Conservation (phyloP, 306 rosid genomes). For the Prinsepia uniflora region DNA sequence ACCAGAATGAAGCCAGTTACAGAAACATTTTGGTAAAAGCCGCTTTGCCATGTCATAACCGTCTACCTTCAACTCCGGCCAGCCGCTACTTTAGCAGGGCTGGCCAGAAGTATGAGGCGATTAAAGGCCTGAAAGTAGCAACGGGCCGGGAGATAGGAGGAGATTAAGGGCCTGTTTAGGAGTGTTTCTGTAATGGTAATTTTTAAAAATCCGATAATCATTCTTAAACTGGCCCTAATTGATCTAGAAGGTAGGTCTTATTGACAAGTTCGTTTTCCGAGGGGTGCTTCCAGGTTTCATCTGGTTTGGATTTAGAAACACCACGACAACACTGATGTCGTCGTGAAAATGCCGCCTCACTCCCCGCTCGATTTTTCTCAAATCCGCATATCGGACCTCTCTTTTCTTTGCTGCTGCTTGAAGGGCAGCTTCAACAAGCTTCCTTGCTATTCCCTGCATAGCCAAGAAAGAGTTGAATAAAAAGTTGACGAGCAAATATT, state of each 20-base stretch:
- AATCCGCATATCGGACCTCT: slow-evolving; percentile 70
- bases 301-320: slow-evolving; percentile 46
- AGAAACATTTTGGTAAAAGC: not conserved
- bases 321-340: slow-evolving; percentile 71
- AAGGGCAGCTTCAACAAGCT: slow-evolving; percentile 67
- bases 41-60: not conserved
- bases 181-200: too few species aligned
- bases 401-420: slow-evolving; percentile 84
- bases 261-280: slow-evolving; percentile 49
- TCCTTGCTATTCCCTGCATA: slow-evolving; percentile 66
- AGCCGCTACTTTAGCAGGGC: too few species aligned
- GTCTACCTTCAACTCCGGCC: too few species aligned
- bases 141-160: not conserved
- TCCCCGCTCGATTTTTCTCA: slow-evolving; percentile 68
- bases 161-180: too few species aligned
- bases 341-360: slow-evolving; percentile 86
- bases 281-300: slow-evolving; percentile 32
- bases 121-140: not conserved
- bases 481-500: slow-evolving; percentile 19
- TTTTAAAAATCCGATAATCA: too few species aligned
- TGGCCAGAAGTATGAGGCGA: too few species aligned
- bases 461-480: not conserved
- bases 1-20: not conserved
- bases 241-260: slow-evolving; percentile 44
- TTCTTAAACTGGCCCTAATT: too few species aligned